Evolutionary conservation across 169 alveolate species (phyloP).

Genomic region (Eimeria praecox): DNA sequence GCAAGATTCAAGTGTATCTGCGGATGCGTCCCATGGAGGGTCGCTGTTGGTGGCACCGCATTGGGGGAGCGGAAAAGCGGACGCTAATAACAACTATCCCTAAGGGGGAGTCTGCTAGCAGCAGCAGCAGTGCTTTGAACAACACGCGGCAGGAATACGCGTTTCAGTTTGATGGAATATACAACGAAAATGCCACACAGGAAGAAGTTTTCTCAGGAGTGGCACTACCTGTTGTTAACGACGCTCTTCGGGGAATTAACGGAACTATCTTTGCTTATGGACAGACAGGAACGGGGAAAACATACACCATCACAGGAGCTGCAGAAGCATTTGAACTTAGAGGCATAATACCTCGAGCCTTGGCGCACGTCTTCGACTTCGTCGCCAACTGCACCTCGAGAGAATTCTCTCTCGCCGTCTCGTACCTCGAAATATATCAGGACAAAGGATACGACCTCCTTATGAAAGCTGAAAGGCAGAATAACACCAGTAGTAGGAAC

Average conservation of each 20-base stretch:
- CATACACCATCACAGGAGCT: conserved; percentile 94
- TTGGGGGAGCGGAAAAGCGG: not conserved
- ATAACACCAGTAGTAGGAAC: not conserved
- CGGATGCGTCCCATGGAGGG: conserved; percentile 79
- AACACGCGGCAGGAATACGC: conserved; percentile 85
- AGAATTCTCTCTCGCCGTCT: conserved; percentile 89
- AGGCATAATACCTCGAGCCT: conserved; percentile 95
- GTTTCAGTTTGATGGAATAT: conserved; percentile 90
- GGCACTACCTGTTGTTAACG: conserved; percentile 85
- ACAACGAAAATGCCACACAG: conserved; percentile 88
- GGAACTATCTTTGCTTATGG: conserved; percentile 96
- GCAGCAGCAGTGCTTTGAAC: conserved; percentile 79
- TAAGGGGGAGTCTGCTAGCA: conserved; percentile 10
- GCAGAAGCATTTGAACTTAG: conserved; percentile 91
- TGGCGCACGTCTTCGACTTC: conserved; percentile 91
- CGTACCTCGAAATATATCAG: conserved; percentile 95
- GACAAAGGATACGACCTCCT: conserved; percentile 95
- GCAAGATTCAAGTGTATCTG: conserved; percentile 74
- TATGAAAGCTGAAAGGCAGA: not conserved
- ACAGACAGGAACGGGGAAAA: conserved; percentile 94
- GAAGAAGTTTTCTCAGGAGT: conserved; percentile 91
- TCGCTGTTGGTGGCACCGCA: conserved; percentile 19
- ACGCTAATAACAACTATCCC: conserved; percentile 9
- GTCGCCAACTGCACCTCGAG: conserved; percentile 88
- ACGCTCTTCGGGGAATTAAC: conserved; percentile 87